phyloP scores from a whole-genome alignment of 1,284 basidiomycete species.

The Ustilago crameri region DNA sequence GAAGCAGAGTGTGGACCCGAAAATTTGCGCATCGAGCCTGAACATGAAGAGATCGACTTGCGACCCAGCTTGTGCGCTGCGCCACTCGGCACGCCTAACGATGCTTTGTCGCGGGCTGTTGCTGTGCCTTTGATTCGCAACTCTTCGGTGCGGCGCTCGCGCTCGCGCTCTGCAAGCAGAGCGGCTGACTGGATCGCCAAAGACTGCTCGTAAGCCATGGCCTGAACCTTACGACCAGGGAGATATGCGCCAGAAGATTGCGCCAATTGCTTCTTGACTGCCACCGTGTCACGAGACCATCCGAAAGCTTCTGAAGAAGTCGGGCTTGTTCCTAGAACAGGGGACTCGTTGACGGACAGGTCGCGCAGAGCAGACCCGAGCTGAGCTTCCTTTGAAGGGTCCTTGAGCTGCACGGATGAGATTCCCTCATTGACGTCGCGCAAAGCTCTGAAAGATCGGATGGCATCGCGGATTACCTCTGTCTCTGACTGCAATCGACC shows the following conservation, averaged over 20 bases:
- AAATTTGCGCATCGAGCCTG: constrained; percentile 38
- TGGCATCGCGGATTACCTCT: constrained; percentile 34
- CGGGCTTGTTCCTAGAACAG: constrained; percentile 20
- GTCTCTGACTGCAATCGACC: constrained; percentile 34
- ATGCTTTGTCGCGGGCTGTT: constrained; percentile 29
- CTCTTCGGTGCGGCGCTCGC: constrained; percentile 36
- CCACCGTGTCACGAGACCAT: constrained; percentile 43
- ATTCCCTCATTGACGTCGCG: constrained; percentile 40
- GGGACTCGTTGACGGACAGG: constrained; percentile 28
- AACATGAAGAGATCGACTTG: constrained; percentile 51
- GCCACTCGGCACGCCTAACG: constrained; percentile 36
- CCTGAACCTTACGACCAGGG: constrained; percentile 41
- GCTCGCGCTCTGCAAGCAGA: constrained; percentile 40
- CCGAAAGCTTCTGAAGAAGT: constrained; percentile 31
- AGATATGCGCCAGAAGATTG: constrained; percentile 33
- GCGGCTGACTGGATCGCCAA: constrained; percentile 46
- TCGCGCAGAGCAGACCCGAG: constrained; percentile 42
- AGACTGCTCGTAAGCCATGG: constrained; percentile 43
- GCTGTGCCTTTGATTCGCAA: constrained; percentile 18
- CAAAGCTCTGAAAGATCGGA: constrained; percentile 33
- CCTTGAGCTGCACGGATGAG: constrained; percentile 27
- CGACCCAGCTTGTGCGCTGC: constrained; percentile 43
- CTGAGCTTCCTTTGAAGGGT: constrained; percentile 33
- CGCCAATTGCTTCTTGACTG: constrained; percentile 45
- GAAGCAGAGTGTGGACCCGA: constrained; percentile 31